Evolutionary conservation across 2,329 filamentous ascomycete genomes (phyloP).

Genomic region (Blastomyces gilchristii): DNA sequence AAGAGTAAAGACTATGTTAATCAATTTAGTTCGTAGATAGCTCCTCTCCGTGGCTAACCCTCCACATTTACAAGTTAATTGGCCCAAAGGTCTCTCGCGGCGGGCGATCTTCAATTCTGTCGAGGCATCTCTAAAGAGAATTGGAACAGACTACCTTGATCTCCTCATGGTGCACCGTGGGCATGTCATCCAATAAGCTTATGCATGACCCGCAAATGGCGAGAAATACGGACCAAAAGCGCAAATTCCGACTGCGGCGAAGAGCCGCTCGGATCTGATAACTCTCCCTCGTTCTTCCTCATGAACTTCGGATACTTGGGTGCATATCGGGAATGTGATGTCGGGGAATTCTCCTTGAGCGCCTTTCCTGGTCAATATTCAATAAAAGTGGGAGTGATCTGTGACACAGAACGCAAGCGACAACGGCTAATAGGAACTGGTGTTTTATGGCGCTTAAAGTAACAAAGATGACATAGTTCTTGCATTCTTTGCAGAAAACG

Average conservation of each 20-base stretch:
- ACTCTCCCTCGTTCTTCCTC: not conserved
- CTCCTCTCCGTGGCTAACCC: not conserved
- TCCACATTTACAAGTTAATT: not conserved
- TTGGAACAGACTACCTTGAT: slow-evolving; percentile 40
- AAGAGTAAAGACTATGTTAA: slow-evolving; percentile 43
- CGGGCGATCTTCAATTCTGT: slow-evolving; percentile 39
- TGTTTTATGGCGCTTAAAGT: slow-evolving; percentile 10
- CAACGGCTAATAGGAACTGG: slow-evolving; percentile 26
- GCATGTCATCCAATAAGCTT: not conserved
- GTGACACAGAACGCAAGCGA: slow-evolving; percentile 26
- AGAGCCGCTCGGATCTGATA: not conserved
- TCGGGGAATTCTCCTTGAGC: not conserved
- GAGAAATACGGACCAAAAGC: slow-evolving; percentile 16
- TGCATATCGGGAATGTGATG: not conserved
- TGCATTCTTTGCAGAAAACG: slow-evolving; percentile 50
- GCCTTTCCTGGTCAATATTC: not conserved
- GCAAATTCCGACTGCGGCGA: slow-evolving; percentile 16
- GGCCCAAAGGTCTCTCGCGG: slow-evolving; percentile 25
- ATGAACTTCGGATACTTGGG: not conserved
- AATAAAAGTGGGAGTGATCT: not conserved
- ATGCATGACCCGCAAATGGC: slow-evolving; percentile 20
- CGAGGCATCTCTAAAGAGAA: slow-evolving; percentile 35
- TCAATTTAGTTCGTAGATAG: slow-evolving; percentile 17
- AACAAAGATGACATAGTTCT: slow-evolving; percentile 30
- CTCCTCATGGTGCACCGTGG: slow-evolving; percentile 41